Base-by-base conservation (phyloP, 169 alveolate genomes). In the Babesia caballi region DNA sequence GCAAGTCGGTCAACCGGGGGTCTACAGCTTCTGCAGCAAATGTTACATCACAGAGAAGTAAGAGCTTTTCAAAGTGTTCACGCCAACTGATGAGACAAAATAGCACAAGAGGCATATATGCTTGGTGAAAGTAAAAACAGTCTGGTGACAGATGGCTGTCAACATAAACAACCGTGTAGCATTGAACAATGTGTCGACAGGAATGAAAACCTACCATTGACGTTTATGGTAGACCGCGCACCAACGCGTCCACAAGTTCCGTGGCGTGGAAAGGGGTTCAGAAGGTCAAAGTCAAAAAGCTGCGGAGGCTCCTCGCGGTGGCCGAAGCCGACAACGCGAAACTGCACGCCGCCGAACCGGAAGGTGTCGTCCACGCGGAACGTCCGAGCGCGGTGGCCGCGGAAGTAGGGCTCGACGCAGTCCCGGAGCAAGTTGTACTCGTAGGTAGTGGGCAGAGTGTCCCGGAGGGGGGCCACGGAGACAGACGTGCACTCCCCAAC, bases 361-460 rank as follows among this genome's bases (percentile, higher is more conserved):
- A 85, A 85, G 12, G 54, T 57, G 58, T 89, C 93, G 7, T 87
- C 91, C 32, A 66, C 47, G 28, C 66, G 65, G 30, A 67, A 81
- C 47, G 68, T 53, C 8, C 88, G 81, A 71, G 78, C 61, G 3
- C 80, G 68, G 35, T 70, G 71, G 44, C 73, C 76, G 27, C 66
- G 53, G 47, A 89, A 71, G 44, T 65, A 84, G 1, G 93, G 92
- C 53, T 74, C 71, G 35, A 89, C 65, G 42, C 72, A 85, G 47
- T 89, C 93, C 47, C 82, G 61, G 27, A 81, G 58, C 46, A 89
- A 61, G 57, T 87, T 74, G 67, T 83, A 89, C 33, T 51, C 53
- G 51, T 89, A 89, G 14, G 82, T 75, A 46, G 77, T 67, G 27
- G 93, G 93, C 47, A 89, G 59, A 19, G 93, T 85, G 33, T 89